Base-by-base conservation (phyloP, 306 rosid species). In the Cicer chorassanicum region DNA sequence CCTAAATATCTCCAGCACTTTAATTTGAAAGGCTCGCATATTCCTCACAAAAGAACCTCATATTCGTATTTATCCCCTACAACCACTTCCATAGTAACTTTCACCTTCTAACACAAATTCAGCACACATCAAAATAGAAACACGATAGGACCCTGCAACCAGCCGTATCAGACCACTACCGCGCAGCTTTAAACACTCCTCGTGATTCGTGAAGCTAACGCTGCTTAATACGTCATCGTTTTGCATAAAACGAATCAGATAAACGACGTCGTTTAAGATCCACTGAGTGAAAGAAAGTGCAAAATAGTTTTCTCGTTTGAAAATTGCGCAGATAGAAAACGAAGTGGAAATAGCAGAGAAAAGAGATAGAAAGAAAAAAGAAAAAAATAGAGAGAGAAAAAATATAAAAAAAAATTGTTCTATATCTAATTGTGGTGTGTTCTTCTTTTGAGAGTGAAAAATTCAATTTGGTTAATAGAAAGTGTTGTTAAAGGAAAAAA, bases 261-360 rank as follows among this genome's bases (percentile, higher is more conserved):
- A 81, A 77, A 84, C 87, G 87, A 68, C 87, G 85, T 77, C 81
- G 85, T 36, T 8, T 36, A 34, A 56, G 34, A 43, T 49, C 16
- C 15, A n/a, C 56, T 3, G 13, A 40, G 9, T 24, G 64, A 45
- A 40, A 5, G 7, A 19, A 13, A 29, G 72, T 6, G 39, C 24
- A 29, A 34, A 60, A 15, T 29, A 29, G 15, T 2, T 3, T 6
- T 7, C 73, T 48, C 34, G 39, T 78, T 73, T 81, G 78, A 84
- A 76, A 71, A 29, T 43, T 60, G 12, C 56, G 53, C 73, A 29
- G 65, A 11, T 44, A 29, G 41, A 38, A 61, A 42, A 19, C 43
- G 8, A 1, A n/a, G 72, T 18, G 76, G 6, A 49, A 42, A 42
- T 11, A 36, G 12, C 8, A 29, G 9, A 69, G 62, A 78, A 78